Evolutionary conservation across 2,329 filamentous ascomycete genomes (phyloP), one percentile per base, ranked within the genome.

Genomic region (Didymella keratinophila): DNA sequence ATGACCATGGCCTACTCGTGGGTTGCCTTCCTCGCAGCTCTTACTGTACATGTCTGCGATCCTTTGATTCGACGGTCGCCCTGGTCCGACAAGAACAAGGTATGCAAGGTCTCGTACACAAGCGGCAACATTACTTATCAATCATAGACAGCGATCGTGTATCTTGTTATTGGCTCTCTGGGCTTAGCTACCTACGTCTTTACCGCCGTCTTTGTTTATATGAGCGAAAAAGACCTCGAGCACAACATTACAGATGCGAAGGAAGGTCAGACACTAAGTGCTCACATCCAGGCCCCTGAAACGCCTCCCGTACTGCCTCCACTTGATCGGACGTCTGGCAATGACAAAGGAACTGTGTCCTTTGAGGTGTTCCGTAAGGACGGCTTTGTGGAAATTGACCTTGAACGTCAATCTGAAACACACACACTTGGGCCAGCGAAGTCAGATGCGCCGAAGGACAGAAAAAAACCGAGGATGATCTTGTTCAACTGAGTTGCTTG

Each of bases 1-100:
- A 73, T 72, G 71, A 66, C 63, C 3, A 71, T 71, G 68, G 65
- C 65, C 43, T 72, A 71, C 47, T 62, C 70, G 0, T 72, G 70
- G 71, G 58, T 61, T 21, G 65, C 64, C 0, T 71, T 70, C 30
- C 53, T 73, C n/a, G 46, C 53, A 27, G 70, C 66, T 21, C 58
- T 72, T n/a, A 71, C 69, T 21, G 62, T 72, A n/a, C 67, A 71
- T 45, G 28, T 72, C 5, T 71, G 69, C 48, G 69, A 64, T 11
- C 66, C 70, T 10, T 70, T 72, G 47, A 62, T 71, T 21, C 52
- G 59, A 28, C 45, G 58, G 6, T 39, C 56, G 25, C 42, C 57
- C 14, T 73, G 69, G 69, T 56, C 59, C 1, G 62, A 61, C 28
- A 50, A 58, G n/a, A 60, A 66, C 23, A 70, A 69, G 56, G 69